These are phyloP conservation scores for Pterocarpus santalinus DNA, from an alignment of 306 rosid genomes.

Conservation along the genomic window DNA sequence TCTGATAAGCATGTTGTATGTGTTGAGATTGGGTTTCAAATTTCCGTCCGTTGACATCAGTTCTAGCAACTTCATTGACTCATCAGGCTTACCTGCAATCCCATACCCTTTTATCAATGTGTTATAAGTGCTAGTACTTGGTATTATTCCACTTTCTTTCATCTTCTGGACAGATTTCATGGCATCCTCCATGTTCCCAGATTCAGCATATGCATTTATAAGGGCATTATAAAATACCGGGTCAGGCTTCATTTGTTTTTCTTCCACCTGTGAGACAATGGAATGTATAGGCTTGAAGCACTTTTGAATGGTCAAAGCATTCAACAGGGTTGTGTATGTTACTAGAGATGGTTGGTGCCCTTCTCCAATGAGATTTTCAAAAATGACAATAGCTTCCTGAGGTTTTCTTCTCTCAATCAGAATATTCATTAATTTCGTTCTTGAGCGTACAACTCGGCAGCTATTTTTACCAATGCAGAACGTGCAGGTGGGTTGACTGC, in stretches of 20 bases:
- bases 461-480: conserved; percentile 58
- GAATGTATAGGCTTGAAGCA: conserved; percentile 61
- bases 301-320: conserved; percentile 71
- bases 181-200: conserved; percentile 76
- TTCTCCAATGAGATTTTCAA: conserved; percentile 61
- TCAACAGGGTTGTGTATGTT: conserved; percentile 67
- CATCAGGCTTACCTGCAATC: conserved; percentile 70
- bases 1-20: conserved; percentile 72
- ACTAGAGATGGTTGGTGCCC: conserved; percentile 74
- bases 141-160: conserved; percentile 69
- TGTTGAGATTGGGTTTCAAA: conserved; percentile 71
- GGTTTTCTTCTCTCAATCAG: conserved; percentile 65
- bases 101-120: conserved; percentile 80
- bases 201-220: conserved; percentile 73
- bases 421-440: conserved; percentile 68
- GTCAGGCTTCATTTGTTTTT: conserved; percentile 69
- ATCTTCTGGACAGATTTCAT: conserved; percentile 62
- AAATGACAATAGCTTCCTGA: conserved; percentile 60
- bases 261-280: conserved; percentile 65
- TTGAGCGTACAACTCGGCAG: conserved; percentile 61
- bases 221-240: conserved; percentile 69
- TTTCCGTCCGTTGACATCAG: conserved; percentile 61
- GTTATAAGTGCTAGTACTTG: conserved; percentile 65
- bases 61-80: conserved; percentile 64
- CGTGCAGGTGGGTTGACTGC: conserved; percentile 52